Conservation (phyloP, 2,329 filamentous ascomycete genomes). For the Beauveria scarabaeidicola region DNA sequence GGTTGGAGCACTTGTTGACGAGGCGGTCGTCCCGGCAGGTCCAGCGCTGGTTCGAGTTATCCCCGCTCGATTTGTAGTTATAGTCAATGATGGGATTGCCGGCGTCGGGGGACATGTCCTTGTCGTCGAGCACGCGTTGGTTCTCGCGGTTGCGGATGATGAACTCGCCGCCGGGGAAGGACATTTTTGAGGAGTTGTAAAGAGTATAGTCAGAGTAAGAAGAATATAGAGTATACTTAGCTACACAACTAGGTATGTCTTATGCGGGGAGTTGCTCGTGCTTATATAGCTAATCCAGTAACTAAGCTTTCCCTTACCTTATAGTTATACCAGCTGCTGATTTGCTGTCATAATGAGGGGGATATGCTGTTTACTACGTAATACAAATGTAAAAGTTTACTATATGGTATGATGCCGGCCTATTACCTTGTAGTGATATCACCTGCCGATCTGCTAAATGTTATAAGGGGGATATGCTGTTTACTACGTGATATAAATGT, state of each 20-base stretch:
- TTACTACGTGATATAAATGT: too few species aligned
- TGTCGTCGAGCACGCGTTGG: not conserved
- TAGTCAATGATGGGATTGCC: not conserved
- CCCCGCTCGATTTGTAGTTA: not conserved
- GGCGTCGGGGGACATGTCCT: not conserved
- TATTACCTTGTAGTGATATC: too few species aligned
- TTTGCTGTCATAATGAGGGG: not conserved
- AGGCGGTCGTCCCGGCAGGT: fast-evolving
- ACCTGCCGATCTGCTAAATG: too few species aligned
- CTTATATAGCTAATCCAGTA: not conserved
- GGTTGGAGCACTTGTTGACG: fast-evolving
- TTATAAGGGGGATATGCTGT: too few species aligned
- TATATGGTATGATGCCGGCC: not conserved
- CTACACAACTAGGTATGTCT: not conserved
- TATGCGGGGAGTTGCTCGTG: not conserved
- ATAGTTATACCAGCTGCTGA: not conserved
- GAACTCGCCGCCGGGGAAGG: not conserved
- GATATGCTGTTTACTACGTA: not conserved
- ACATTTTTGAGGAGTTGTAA: not conserved
- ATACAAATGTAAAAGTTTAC: not conserved
- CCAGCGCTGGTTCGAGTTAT: not conserved
- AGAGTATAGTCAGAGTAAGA: not conserved
- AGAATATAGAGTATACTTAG: not conserved
- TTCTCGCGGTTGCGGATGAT: not conserved
- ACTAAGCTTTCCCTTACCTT: not conserved